Base-by-base conservation (phyloP, 306 rosid genomes). In the Cyclanthera cordifolia region DNA sequence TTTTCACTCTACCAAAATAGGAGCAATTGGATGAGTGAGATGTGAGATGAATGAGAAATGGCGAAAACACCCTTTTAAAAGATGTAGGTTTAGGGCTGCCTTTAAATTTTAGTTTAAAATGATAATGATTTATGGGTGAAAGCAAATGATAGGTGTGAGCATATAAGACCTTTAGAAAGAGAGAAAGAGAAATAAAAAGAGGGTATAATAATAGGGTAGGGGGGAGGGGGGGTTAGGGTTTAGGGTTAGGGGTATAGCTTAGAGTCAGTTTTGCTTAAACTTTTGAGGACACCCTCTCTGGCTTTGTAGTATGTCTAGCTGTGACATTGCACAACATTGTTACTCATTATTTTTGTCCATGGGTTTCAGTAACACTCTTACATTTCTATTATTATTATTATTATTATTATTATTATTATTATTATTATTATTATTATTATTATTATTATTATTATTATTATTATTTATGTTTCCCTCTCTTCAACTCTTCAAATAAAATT, bases 231-330 rank as follows among this genome's bases (percentile, higher is more conserved):
- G 47, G 27, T 15, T 53, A 53, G 41, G 1, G 41, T 1, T 34
- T 34, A 34, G 30, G 30, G 6, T 3, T 21, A 21, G 58, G 58
- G 12, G 0, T 54, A 54, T 54, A 24, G 60, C 5, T 10, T 9
- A 43, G 1, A 43, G 1, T 17, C 69, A 43, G 69, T 41, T 41
- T 9, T 64, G 69, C 43, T 64, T 3, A 64, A 20, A 21, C 69
- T 64, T 43, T 64, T 64, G 27, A 64, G 69, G 69, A 64, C 69
- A 64, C 51, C 69, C 69, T 43, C 53, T 64, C 69, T 64, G 69
- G 13, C 53, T 64, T 9, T 64, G 32, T 64, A 39, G 34, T 61
- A 39, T 61, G 50, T 61, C 30, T 61, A 61, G 68, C 51, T 39
- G 50, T 61, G 50, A 11, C 68, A 59, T 34, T 20, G 20, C 67